Evolutionary conservation across 2,329 filamentous ascomycete genomes (phyloP).

Genomic region (Pseudopyricularia cyperi): DNA sequence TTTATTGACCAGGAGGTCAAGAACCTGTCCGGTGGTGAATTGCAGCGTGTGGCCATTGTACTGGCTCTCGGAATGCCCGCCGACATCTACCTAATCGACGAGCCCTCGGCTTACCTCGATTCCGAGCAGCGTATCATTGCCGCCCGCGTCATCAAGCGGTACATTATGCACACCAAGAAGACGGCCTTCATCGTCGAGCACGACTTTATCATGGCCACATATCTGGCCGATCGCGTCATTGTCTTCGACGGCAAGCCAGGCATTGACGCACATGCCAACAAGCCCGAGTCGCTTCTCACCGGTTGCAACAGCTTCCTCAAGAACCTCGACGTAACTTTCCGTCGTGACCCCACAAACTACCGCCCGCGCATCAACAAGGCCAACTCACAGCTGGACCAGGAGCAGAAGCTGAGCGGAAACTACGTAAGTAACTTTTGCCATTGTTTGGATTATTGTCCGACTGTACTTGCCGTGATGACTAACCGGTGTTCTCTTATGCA

Average conservation of each 20-base stretch:
- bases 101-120: conserved; percentile 93
- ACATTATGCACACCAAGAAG: conserved; percentile 99
- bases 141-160: conserved; percentile 95
- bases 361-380: conserved; percentile 97
- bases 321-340: conserved; percentile 96
- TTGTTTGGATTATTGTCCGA: background rate
- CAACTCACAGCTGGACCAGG: conserved; percentile 90
- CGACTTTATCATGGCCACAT: conserved; percentile 92
- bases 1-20: conserved; percentile 99
- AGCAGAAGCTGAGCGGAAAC: conserved; percentile 89
- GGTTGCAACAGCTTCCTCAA: conserved; percentile 96
- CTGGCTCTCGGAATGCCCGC: conserved; percentile 90
- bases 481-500: conserved; percentile 18
- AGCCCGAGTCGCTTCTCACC: conserved; percentile 81
- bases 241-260: conserved; percentile 95
- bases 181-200: conserved; percentile 98
- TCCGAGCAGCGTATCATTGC: conserved; percentile 98
- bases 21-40: conserved; percentile 96
- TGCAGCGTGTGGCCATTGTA: conserved; percentile 97
- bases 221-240: conserved; percentile 81
- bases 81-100: conserved; percentile 97
- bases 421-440: conserved; percentile 49
- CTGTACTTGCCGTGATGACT: background rate
- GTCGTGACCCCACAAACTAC: conserved; percentile 90
- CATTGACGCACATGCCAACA: conserved; percentile 75